Percentiles rank a stretch among this genome's conserved stretches.
Evolutionary conservation across 805 yeast genomes (phyloP).

Genomic region (Metschnikowia kofuensis): DNA sequence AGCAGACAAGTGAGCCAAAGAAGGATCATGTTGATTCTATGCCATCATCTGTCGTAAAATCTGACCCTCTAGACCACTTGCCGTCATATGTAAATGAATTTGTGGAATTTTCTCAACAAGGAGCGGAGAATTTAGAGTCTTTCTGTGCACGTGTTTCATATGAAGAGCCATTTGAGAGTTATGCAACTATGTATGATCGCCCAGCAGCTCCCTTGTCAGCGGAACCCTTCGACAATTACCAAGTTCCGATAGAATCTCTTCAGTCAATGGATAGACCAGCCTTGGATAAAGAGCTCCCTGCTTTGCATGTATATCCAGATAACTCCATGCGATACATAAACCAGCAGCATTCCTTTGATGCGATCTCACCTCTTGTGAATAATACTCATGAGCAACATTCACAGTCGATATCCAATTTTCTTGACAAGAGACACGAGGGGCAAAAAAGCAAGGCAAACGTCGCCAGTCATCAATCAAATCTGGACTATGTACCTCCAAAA

Average conservation of each 20-base stretch:
- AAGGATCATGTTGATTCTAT: not conserved
- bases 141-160: constrained; percentile 1
- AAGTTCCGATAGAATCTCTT: constrained; percentile 16
- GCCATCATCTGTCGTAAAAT: not conserved
- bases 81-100: not conserved
- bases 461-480: not conserved
- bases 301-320: not conserved
- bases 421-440: not conserved
- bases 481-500: not conserved
- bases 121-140: not conserved
- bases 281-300: not conserved
- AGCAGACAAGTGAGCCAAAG: not conserved
- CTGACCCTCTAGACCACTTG: not conserved
- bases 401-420: too few species aligned
- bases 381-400: too few species aligned
- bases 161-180: constrained; percentile 27
- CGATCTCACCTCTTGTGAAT: too few species aligned
- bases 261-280: not conserved
- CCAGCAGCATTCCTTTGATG: too few species aligned
- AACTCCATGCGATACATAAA: not conserved
- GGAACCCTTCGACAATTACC: constrained; percentile 30
- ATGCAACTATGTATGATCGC: constrained; percentile 21
- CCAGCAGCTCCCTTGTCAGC: constrained; percentile 6
- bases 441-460: not conserved
- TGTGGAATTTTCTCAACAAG: not conserved